Percentiles rank a stretch among this genome's conserved stretches.
Evolutionary conservation across 225 moss, liverwort and hornwort genomes (phyloP).

Genomic region (Marchantia polymorpha): DNA sequence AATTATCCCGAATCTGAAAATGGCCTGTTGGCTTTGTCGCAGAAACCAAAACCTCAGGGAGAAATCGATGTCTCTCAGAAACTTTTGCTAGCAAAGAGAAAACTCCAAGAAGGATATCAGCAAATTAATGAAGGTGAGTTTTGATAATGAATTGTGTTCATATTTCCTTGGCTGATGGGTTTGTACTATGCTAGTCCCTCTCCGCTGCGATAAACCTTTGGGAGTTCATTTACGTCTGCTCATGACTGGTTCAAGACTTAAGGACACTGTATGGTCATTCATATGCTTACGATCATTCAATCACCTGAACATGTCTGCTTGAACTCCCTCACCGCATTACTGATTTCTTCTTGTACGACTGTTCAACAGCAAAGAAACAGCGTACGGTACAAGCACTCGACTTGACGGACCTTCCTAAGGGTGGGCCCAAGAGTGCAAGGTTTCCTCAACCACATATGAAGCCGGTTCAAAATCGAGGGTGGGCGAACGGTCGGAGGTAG

Average conservation of each 20-base stretch:
- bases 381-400: constrained; percentile 86
- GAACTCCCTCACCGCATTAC: neutral
- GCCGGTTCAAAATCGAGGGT: constrained; percentile 31
- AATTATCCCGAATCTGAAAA: neutral
- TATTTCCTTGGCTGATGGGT: neutral
- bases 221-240: no score
- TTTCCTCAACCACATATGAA: constrained; percentile 20
- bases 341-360: neutral
- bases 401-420: constrained; percentile 89
- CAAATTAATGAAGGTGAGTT: constrained; percentile 53
- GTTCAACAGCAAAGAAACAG: constrained; percentile 70
- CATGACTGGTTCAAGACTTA: no score
- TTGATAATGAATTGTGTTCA: neutral
- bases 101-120: constrained; percentile 74
- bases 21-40: constrained; percentile 17
- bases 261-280: no score
- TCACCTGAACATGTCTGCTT: neutral
- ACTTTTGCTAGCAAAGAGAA: constrained; percentile 66
- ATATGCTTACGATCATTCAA: no score
- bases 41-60: constrained; percentile 51
- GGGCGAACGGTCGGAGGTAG: constrained; percentile 30
- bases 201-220: no score
- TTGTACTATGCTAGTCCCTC: no score
- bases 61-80: constrained; percentile 53
- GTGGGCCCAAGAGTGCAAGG: constrained; percentile 77